Percentiles rank a stretch among this genome's conserved stretches.
Conservation (phyloP, 768 basidiomycete genomes). For the Asterophora lycoperdoides region DNA sequence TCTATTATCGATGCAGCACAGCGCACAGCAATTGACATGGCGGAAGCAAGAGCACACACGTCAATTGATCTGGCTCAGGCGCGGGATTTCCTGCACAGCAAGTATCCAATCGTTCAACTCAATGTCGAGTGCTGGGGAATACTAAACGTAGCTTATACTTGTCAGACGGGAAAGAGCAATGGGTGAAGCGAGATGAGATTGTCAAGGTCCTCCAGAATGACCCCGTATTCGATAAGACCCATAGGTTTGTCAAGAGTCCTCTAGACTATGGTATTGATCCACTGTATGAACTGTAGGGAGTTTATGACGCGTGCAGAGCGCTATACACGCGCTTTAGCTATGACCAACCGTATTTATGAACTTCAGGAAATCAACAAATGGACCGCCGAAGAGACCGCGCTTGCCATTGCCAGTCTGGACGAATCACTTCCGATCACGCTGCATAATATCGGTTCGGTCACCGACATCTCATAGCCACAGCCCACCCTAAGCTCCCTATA, state of each 20-base stretch:
- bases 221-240: conserved; percentile 54
- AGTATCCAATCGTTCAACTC: conserved; percentile 14
- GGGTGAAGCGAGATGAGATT: conserved; percentile 45
- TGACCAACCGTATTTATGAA: conserved; percentile 56
- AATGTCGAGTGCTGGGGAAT: neutral
- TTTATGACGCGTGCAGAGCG: conserved; percentile 56
- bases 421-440: conserved; percentile 47
- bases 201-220: conserved; percentile 47
- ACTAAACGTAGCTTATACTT: neutral
- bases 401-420: conserved; percentile 47
- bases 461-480: neutral
- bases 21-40: conserved; percentile 52
- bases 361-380: conserved; percentile 51
- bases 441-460: conserved; percentile 33
- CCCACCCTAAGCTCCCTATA: conserved; percentile 11
- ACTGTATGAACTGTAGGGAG: conserved; percentile 32
- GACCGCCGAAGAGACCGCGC: conserved; percentile 41
- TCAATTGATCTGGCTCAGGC: conserved; percentile 40
- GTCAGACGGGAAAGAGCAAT: conserved; percentile 46
- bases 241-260: conserved; percentile 32
- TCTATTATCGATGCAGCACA: conserved; percentile 31
- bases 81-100: conserved; percentile 49
- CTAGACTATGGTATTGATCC: neutral
- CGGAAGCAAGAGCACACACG: conserved; percentile 39
- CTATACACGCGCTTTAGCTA: conserved; percentile 49